A percentile compares a stretch with the other conserved stretches of the same genome.
These are phyloP conservation scores for Gymnopilus junonius DNA, from an alignment of 768 basidiomycete species.

Conservation along the genomic window DNA sequence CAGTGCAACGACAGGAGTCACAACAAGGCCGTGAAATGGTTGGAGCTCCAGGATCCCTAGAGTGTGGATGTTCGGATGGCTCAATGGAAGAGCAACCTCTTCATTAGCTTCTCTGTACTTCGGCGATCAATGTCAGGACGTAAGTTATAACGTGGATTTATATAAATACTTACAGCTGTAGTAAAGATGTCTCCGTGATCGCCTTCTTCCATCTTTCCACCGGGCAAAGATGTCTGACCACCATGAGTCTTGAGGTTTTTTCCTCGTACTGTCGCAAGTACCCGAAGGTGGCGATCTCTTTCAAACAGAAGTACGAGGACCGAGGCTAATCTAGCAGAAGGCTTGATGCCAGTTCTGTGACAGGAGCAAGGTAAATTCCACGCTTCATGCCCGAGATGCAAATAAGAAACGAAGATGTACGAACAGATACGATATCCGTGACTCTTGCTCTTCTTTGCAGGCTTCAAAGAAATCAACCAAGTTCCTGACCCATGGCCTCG, in stretches of 20 bases:
- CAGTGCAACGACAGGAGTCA: slow-evolving; percentile 76
- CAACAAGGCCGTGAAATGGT: slow-evolving; percentile 63
- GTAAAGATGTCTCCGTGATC: slow-evolving; percentile 58
- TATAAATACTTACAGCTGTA: slow-evolving; percentile 64
- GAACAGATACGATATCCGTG: slow-evolving; percentile 50
- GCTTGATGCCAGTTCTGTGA: slow-evolving; percentile 15
- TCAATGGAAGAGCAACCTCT: slow-evolving; percentile 70
- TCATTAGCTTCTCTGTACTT: slow-evolving; percentile 71
- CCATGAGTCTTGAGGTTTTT: slow-evolving; percentile 71
- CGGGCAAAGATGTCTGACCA: slow-evolving; percentile 81
- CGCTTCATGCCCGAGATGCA: too few relatives aligned
- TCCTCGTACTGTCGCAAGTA: slow-evolving; percentile 82
- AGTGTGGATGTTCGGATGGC: slow-evolving; percentile 57
- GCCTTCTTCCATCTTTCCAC: slow-evolving; percentile 73
- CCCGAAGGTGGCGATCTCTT: slow-evolving; percentile 61
- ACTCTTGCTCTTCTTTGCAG: slow-evolving; percentile 18
- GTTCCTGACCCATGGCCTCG: slow-evolving; percentile 36
- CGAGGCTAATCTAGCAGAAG: slow-evolving; percentile 56
- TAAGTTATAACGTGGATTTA: not conserved
- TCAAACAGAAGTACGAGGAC: slow-evolving; percentile 80
- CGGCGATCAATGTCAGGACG: not conserved
- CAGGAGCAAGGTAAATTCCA: too few relatives aligned
- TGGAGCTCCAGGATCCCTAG: slow-evolving; percentile 67
- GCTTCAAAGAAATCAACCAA: slow-evolving; percentile 32
- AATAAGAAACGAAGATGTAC: too few relatives aligned